Evolutionary conservation across 371 early-diverging fungal species (phyloP).

Genomic region (Umbelopsis sp.): DNA sequence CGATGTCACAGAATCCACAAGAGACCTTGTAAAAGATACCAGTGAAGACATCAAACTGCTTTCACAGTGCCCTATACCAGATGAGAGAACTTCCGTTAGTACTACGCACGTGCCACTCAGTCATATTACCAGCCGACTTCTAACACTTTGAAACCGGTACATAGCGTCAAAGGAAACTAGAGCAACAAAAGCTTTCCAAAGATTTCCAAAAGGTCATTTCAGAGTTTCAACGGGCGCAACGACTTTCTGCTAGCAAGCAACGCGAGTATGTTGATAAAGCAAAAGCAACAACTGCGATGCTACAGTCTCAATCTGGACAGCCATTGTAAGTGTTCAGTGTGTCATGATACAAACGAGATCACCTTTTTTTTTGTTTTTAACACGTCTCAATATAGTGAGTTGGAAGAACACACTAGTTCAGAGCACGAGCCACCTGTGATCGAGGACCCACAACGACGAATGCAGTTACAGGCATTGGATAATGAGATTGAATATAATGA

Average conservation of each 20-base stretch:
- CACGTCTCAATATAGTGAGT: constrained; percentile 31
- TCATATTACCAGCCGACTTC: neutral
- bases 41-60: constrained; percentile 75
- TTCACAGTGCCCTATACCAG: constrained; percentile 43
- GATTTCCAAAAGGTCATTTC: constrained; percentile 91
- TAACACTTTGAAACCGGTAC: neutral
- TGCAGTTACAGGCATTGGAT: constrained; percentile 80
- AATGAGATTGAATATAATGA: constrained; percentile 94
- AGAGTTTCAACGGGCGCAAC: constrained; percentile 86
- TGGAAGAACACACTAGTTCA: constrained; percentile 33
- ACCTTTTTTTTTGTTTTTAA: neutral
- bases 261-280: constrained; percentile 83
- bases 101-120: neutral
- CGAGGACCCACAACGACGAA: constrained; percentile 61
- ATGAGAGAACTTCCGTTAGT: constrained; percentile 37
- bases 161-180: constrained; percentile 75
- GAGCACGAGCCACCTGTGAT: constrained; percentile 62
- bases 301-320: constrained; percentile 37
- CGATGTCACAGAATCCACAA: constrained; percentile 79
- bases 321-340: constrained; percentile 26
- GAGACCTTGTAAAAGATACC: constrained; percentile 81
- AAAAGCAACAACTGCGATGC: constrained; percentile 50
- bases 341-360: neutral
- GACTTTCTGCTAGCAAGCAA: constrained; percentile 83
- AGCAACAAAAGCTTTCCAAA: constrained; percentile 83